Evolutionary conservation across 495 filamentous ascomycete species (phyloP).

Genomic region (Halenospora varia): DNA sequence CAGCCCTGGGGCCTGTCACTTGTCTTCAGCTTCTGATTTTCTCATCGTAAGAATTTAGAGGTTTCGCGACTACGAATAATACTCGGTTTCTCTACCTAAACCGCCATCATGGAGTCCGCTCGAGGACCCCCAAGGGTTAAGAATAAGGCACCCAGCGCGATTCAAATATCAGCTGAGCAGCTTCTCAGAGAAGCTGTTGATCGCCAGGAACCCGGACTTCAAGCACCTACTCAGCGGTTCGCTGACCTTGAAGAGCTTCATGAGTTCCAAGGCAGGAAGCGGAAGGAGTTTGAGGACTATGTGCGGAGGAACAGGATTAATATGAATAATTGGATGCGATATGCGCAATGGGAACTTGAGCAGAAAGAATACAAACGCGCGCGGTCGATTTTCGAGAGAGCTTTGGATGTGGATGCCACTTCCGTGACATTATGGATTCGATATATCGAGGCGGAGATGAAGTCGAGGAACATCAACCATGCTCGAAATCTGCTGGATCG

Average conservation of each 20-base stretch:
- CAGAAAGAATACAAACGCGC: slow-evolving; percentile 97
- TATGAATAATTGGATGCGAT: slow-evolving; percentile 98
- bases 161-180: slow-evolving; percentile 95
- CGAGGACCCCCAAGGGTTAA: slow-evolving; percentile 95
- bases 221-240: slow-evolving; percentile 91
- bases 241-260: slow-evolving; percentile 97
- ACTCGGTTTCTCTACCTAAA: neutral
- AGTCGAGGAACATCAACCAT: slow-evolving; percentile 94
- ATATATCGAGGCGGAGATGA: slow-evolving; percentile 96
- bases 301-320: slow-evolving; percentile 91
- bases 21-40: too few species aligned
- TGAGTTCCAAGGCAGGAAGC: slow-evolving; percentile 92
- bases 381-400: slow-evolving; percentile 93
- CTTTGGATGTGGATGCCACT: slow-evolving; percentile 86
- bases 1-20: too few species aligned
- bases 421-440: slow-evolving; percentile 77
- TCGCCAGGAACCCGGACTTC: slow-evolving; percentile 83
- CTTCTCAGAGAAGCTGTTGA: slow-evolving; percentile 97
- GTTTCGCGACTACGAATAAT: neutral
- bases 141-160: slow-evolving; percentile 85
- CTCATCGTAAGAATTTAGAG: too few species aligned
- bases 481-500: slow-evolving; percentile 91
- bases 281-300: slow-evolving; percentile 98
- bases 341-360: slow-evolving; percentile 95
- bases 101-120: slow-evolving; percentile 76